Conservation (phyloP, 345 rosid genomes). For the Syzygium grande region DNA sequence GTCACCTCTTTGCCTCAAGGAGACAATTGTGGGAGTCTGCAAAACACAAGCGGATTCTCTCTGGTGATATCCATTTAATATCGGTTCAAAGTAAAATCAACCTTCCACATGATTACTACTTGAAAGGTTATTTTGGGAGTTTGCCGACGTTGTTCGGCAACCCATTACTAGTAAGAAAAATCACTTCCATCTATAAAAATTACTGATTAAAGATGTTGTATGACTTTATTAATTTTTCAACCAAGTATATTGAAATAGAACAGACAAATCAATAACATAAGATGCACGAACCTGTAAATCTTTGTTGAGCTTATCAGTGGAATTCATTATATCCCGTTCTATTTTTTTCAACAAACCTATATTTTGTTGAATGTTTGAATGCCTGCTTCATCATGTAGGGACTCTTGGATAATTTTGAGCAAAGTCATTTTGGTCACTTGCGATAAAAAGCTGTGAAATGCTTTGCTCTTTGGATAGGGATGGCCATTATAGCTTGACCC, state of each 20-base stretch:
- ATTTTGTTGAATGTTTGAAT: neutral
- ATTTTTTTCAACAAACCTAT: neutral
- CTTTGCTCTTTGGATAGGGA: neutral
- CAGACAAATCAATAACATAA: no score
- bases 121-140: neutral
- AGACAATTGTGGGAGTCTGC: neutral
- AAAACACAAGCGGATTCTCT: rapidly evolving
- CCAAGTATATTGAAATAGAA: no score
- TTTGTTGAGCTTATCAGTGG: neutral
- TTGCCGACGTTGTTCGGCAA: no score
- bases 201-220: neutral
- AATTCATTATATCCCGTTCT: neutral
- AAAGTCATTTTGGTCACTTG: neutral
- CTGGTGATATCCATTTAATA: neutral
- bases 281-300: no score
- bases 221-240: neutral
- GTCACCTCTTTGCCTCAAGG: neutral
- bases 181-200: no score
- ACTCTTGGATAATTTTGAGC: rapidly evolving
- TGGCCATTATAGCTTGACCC: neutral
- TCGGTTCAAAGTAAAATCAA: neutral
- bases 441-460: neutral
- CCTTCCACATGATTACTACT: neutral
- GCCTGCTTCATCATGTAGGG: neutral
- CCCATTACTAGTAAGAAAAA: no score